phyloP scores from a whole-genome alignment of 2,329 filamentous ascomycete genomes.

The Alternaria conjuncta region DNA sequence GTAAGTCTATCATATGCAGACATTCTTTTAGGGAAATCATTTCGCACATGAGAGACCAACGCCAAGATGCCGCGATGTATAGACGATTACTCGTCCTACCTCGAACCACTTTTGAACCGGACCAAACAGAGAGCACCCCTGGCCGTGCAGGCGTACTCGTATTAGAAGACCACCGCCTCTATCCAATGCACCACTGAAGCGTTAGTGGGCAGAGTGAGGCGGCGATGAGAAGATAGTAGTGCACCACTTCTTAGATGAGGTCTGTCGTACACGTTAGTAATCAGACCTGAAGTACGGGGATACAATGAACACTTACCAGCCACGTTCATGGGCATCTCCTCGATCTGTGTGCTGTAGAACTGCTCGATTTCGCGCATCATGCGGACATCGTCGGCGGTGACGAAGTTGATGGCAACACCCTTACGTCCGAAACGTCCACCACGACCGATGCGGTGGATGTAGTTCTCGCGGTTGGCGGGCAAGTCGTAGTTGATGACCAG shows the following conservation, averaged over 20 bases:
- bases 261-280: constrained; percentile 32
- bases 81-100: constrained; percentile 40
- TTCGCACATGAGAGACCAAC: constrained; percentile 51
- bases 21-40: constrained; percentile 48
- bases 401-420: constrained; percentile 99
- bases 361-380: constrained; percentile 99
- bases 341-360: constrained; percentile 99
- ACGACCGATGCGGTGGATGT: constrained; percentile 99
- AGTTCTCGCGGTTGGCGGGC: constrained; percentile 99
- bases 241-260: constrained; percentile 48
- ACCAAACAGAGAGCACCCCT: constrained; percentile 36
- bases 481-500: constrained; percentile 99
- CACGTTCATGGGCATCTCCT: constrained; percentile 99
- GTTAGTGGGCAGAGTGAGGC: constrained; percentile 32
- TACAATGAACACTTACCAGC: constrained; percentile 58
- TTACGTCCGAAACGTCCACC: constrained; percentile 99
- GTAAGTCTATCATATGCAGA: constrained; percentile 46
- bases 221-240: constrained; percentile 30
- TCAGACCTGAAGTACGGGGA: background rate
- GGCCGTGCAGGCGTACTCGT: constrained; percentile 40
- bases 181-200: constrained; percentile 32
- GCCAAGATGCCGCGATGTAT: constrained; percentile 50
- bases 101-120: constrained; percentile 45
- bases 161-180: constrained; percentile 42
- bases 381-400: constrained; percentile 97